A percentile compares a stretch with the other conserved stretches of the same genome.
These are phyloP conservation scores for Fusarium fujikuroi DNA, from an alignment of 2,329 filamentous ascomycete species.

Conservation along the genomic window DNA sequence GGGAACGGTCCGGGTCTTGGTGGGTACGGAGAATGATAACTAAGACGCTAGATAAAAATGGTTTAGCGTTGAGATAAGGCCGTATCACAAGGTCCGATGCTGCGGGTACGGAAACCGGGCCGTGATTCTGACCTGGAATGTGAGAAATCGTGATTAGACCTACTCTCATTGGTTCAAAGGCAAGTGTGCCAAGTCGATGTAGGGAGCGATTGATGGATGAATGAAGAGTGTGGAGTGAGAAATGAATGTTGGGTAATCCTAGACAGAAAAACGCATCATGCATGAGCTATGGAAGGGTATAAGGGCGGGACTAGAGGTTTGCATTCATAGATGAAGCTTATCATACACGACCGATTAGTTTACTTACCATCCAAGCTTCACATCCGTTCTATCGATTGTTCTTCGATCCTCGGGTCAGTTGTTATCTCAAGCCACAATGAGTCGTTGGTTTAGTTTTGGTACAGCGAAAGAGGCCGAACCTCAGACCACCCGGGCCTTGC, in stretches of 20 bases:
- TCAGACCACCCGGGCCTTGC: neutral
- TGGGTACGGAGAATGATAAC: neutral
- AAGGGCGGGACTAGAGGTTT: neutral
- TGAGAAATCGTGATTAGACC: neutral
- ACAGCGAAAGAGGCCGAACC: neutral
- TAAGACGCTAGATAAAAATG: fast-evolving
- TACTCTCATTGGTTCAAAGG: neutral
- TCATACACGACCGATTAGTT: neutral
- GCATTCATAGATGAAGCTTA: neutral
- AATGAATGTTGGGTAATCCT: neutral
- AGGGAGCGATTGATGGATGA: neutral
- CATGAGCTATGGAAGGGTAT: neutral
- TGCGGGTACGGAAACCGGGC: neutral
- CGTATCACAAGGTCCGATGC: neutral
- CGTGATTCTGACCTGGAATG: neutral
- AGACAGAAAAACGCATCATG: neutral
- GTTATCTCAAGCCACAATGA: neutral
- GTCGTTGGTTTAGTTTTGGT: neutral
- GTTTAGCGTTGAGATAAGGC: neutral
- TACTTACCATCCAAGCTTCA: neutral
- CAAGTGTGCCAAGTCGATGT: too few species aligned
- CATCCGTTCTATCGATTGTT: too few species aligned
- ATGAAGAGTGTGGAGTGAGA: neutral
- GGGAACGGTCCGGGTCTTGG: neutral
- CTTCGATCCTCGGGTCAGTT: fast-evolving